These are phyloP conservation scores for Saccharomyces cerevisiae DNA, from an alignment of 805 yeast species.

Conservation along the genomic window DNA sequence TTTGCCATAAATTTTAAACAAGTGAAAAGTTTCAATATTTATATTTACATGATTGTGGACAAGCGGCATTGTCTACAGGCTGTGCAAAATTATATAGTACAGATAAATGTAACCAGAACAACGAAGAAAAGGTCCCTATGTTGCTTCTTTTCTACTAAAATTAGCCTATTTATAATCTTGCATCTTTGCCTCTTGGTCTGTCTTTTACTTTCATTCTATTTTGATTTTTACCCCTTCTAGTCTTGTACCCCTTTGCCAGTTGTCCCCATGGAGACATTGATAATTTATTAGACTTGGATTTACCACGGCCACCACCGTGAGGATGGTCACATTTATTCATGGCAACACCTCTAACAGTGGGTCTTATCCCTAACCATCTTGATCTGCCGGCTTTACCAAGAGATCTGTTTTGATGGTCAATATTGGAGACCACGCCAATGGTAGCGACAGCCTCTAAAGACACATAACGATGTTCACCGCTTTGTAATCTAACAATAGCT, in stretches of 20 bases:
- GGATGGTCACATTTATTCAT: slow-evolving; percentile 98
- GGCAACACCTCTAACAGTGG: slow-evolving; percentile 95
- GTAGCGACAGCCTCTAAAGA: slow-evolving; percentile 86
- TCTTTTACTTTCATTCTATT: slow-evolving; percentile 83
- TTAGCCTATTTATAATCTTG: slow-evolving; percentile 10
- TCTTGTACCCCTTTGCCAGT: slow-evolving; percentile 85
- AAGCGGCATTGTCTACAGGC: not conserved
- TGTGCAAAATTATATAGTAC: not conserved
- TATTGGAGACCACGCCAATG: slow-evolving; percentile 84
- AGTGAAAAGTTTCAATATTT: not conserved
- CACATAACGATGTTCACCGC: slow-evolving; percentile 92
- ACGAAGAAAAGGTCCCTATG: not conserved
- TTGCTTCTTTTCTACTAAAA: slow-evolving; percentile 2
- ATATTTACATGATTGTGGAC: not conserved
- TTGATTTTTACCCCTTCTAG: slow-evolving; percentile 80
- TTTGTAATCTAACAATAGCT: slow-evolving; percentile 74
- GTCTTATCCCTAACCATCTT: slow-evolving; percentile 88
- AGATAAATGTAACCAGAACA: not conserved
- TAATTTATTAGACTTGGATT: slow-evolving; percentile 89
- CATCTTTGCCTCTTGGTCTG: slow-evolving; percentile 71
- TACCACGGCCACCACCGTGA: slow-evolving; percentile 99
- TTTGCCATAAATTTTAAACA: not conserved
- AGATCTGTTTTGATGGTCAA: slow-evolving; percentile 80
- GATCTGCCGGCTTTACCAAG: slow-evolving; percentile 96
- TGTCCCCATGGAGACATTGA: slow-evolving; percentile 97